Conservation (phyloP, 257 asterid species). For the Penstemon newberryi region DNA sequence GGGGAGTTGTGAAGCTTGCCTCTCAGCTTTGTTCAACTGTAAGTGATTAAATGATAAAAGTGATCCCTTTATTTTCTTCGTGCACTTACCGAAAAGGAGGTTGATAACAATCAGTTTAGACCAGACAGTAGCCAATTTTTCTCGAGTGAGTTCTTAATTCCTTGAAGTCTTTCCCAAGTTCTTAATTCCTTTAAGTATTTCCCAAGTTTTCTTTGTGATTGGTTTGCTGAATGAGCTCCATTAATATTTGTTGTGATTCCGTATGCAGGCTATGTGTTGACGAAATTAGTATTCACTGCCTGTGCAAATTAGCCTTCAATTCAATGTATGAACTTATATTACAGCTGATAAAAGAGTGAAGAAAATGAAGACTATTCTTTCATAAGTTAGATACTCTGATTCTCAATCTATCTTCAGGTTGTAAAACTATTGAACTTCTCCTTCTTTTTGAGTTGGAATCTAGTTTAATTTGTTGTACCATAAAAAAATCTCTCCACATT, state of each 20-base stretch:
- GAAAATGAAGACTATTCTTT: background rate
- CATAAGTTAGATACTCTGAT: slow-evolving; percentile 1
- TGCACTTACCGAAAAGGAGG: slow-evolving; percentile 15
- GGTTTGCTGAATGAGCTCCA: slow-evolving; percentile 8
- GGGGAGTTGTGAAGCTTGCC: slow-evolving; percentile 77
- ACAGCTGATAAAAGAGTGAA: too few relatives aligned
- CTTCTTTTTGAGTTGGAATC: background rate
- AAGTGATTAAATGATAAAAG: slow-evolving; percentile 27
- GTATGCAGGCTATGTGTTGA: background rate
- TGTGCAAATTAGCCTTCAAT: too few relatives aligned
- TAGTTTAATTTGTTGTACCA: background rate
- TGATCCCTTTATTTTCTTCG: slow-evolving; percentile 6
- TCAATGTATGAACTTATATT: too few relatives aligned
- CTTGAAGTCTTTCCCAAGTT: slow-evolving; percentile 13
- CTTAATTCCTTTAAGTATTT: slow-evolving; percentile 5
- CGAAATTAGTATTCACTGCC: background rate
- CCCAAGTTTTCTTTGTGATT: background rate
- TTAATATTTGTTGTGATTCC: too few relatives aligned
- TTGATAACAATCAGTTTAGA: background rate
- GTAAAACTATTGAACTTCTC: slow-evolving; percentile 6
- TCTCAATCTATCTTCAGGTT: slow-evolving; percentile 16
- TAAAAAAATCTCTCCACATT: background rate
- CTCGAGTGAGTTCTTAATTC: slow-evolving; percentile 18
- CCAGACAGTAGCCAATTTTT: slow-evolving; percentile 23
- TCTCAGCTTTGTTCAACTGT: slow-evolving; percentile 63